Base-by-base conservation (phyloP, 257 asterid genomes). In the Asclepias syriaca region DNA sequence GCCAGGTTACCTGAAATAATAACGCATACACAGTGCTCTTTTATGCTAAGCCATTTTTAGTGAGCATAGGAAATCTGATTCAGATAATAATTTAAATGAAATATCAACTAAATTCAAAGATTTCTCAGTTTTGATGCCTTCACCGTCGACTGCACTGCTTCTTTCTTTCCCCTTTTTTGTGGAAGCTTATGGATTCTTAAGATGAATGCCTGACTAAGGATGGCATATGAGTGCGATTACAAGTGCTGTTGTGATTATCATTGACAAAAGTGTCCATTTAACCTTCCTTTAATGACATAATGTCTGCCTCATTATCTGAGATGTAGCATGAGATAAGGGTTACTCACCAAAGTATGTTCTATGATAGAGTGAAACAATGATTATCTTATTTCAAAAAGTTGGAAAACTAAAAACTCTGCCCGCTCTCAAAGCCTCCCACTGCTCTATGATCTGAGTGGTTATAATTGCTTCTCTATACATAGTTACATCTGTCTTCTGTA, bases 341-440 rank as follows among this genome's bases (percentile, higher is more conserved):
- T 8, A 9, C 57, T 53, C 32, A 19, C 19, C 53, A 2, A 4
- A 54, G 0, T 49, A 24, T 10, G 18, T 69, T 69, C 43, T 29
- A 32, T 29, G 4, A 59, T 45, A 22, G 57, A 66, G 60, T 58
- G 46, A 71, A 71, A 8, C 54, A 27, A 5, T n/a, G 12, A 43
- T 22, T 40, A 9, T 8, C 45, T 65, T 29, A 59, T 6, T n/a
- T 43, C 32, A 48, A 49, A 56, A 11, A 57, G n/a, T 71, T 56
- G 55, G 67, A 57, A n/a, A 43, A 71, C 11, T 39, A 34, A 34
- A 65, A n/a, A 39, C 54, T 70, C 55, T 55, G 66, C 40, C 51
- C 29, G 21, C 32, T 43, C 6, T 8, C 65, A 27, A 40, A 43
- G 19, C 27, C 32, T 14, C 0, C 45, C 10, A 3, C 18, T 43